Percentiles rank a stretch among this genome's conserved stretches.
Evolutionary conservation across 495 filamentous ascomycete genomes (phyloP).

Genomic region (Glutinoglossum americanum): DNA sequence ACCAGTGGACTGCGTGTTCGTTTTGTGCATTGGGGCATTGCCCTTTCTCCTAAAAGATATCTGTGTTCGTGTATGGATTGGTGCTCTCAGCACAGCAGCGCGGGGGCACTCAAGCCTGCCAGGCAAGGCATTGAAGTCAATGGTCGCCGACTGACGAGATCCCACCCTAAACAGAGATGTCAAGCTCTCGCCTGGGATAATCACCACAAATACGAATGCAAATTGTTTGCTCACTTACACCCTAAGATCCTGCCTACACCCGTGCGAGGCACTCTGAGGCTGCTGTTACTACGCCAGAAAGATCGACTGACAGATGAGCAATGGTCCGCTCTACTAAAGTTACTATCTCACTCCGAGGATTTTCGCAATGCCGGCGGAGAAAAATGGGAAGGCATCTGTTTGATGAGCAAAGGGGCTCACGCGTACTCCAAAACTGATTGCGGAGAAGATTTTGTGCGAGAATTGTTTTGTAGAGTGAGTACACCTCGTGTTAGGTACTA

Average conservation of each 20-base stretch:
- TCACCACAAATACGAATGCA: constrained; percentile 38
- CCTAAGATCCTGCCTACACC: constrained; percentile 32
- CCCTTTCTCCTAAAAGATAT: neutral
- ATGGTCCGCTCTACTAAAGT: constrained; percentile 20
- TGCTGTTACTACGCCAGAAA: constrained; percentile 23
- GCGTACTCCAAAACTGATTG: constrained; percentile 26
- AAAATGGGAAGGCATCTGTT: constrained; percentile 25
- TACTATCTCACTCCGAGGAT: constrained; percentile 28
- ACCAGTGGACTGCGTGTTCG: neutral
- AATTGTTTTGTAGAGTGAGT: constrained; percentile 25
- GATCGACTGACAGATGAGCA: constrained; percentile 18
- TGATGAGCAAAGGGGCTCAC: constrained; percentile 32
- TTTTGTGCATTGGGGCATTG: neutral
- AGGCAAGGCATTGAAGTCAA: too few species aligned
- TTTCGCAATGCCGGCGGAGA: constrained; percentile 17
- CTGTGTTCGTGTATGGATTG: too few species aligned
- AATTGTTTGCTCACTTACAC: constrained; percentile 23
- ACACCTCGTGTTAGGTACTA: neutral
- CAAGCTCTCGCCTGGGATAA: constrained; percentile 39
- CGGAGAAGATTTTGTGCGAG: constrained; percentile 18
- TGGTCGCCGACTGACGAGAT: neutral
- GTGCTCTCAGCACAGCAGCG: too few species aligned
- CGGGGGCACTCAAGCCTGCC: too few species aligned
- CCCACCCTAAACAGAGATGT: constrained; percentile 25
- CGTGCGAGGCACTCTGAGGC: constrained; percentile 30